Percentiles rank a stretch among this genome's conserved stretches.
Conservation (phyloP, 331 rosid species). For the Saraca asoca region DNA sequence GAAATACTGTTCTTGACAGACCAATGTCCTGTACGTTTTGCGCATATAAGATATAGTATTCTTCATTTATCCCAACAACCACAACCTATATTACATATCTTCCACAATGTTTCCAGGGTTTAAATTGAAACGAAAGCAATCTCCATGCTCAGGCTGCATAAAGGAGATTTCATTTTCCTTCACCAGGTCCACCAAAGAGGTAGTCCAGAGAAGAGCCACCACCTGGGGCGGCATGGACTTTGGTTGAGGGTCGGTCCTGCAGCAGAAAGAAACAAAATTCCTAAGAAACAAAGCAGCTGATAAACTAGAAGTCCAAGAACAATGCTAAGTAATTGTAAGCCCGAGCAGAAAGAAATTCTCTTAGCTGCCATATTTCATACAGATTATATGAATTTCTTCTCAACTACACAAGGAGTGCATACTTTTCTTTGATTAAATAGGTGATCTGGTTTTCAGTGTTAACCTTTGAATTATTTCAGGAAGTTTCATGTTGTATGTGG, state of each 20-base stretch:
- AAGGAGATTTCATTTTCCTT: conserved; percentile 39
- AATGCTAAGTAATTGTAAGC: neutral
- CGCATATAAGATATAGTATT: conserved; percentile 52
- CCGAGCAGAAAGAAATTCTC: neutral
- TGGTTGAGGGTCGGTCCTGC: conserved; percentile 70
- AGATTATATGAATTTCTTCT: neutral
- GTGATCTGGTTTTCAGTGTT: no score
- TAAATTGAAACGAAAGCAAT: conserved; percentile 41
- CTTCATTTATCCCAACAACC: conserved; percentile 56
- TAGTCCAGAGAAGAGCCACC: conserved; percentile 64
- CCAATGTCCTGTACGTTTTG: conserved; percentile 42
- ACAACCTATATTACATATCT: conserved; percentile 66
- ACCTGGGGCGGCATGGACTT: conserved; percentile 69
- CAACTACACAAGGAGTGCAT: neutral
- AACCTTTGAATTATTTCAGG: no score
- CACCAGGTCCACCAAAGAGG: conserved; percentile 57
- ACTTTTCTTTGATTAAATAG: no score
- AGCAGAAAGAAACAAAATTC: conserved; percentile 24
- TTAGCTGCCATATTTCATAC: neutral
- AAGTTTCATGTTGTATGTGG: no score
- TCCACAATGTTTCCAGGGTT: conserved; percentile 41
- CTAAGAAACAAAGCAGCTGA: neutral
- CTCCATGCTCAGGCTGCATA: conserved; percentile 36
- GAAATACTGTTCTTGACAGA: conserved; percentile 44
- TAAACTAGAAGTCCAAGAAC: neutral